A percentile compares a stretch with the other conserved stretches of the same genome.
Evolutionary conservation across 2,329 filamentous ascomycete species (phyloP).

Genomic region (Fusarium odoratissimum): DNA sequence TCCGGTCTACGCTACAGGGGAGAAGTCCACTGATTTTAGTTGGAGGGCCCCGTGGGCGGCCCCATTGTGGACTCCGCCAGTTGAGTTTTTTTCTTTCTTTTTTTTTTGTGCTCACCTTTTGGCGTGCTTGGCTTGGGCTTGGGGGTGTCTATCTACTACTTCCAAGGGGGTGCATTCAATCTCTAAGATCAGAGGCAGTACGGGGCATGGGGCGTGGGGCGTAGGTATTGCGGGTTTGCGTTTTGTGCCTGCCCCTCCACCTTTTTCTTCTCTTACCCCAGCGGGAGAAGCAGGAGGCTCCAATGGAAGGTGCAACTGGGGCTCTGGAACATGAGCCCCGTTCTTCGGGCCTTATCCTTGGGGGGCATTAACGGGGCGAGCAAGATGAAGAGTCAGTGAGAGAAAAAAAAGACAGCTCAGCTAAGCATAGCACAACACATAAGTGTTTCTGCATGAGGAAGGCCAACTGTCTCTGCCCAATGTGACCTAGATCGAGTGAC

Average conservation of each 20-base stretch:
- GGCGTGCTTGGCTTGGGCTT: slow-evolving; percentile 3
- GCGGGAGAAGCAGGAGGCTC: slow-evolving; percentile 47
- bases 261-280: slow-evolving; percentile 41
- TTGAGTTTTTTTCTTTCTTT: neutral
- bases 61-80: slow-evolving; percentile 24
- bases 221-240: slow-evolving; percentile 12
- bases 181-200: slow-evolving; percentile 13
- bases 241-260: slow-evolving; percentile 39
- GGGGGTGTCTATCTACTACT: slow-evolving; percentile 12
- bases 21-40: slow-evolving; percentile 23
- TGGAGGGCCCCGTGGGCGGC: slow-evolving; percentile 29
- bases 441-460: slow-evolving; percentile 5
- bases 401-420: slow-evolving; percentile 24
- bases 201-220: slow-evolving; percentile 42
- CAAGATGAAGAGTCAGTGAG: slow-evolving; percentile 30
- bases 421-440: slow-evolving; percentile 6
- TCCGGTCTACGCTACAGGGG: slow-evolving; percentile 35
- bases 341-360: slow-evolving; percentile 41
- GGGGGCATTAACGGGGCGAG: slow-evolving; percentile 36
- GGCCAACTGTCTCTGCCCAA: slow-evolving; percentile 23
- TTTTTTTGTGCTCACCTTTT: neutral
- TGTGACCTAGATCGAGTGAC: neutral
- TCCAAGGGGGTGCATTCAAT: slow-evolving; percentile 16
- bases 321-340: slow-evolving; percentile 41
- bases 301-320: slow-evolving; percentile 36